Evolutionary conservation across 305 asterid species (phyloP).

Genomic region (Fraxinus dipetala): DNA sequence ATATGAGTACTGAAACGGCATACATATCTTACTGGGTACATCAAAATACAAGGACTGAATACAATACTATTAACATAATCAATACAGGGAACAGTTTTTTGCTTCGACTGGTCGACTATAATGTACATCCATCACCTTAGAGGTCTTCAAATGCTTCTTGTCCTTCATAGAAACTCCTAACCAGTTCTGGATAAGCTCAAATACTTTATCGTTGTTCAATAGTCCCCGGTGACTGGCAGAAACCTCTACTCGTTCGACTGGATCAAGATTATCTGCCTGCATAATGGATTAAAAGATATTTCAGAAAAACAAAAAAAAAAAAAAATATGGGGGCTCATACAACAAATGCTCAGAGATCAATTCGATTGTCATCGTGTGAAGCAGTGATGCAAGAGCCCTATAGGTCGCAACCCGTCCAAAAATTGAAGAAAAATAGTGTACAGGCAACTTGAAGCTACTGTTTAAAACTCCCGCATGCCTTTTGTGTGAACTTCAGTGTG

Average conservation of each 20-base stretch:
- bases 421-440: background rate
- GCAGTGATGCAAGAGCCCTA: background rate
- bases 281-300: background rate
- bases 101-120: background rate
- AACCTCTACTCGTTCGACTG: slow-evolving; percentile 54
- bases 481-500: background rate
- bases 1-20: background rate
- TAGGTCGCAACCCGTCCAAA: background rate
- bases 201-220: slow-evolving; percentile 34
- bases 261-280: slow-evolving; percentile 51
- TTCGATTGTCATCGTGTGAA: background rate
- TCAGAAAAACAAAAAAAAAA: background rate
- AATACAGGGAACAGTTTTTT: background rate
- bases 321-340: background rate
- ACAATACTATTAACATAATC: background rate
- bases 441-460: background rate
- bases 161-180: slow-evolving; percentile 33
- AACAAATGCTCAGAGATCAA: background rate
- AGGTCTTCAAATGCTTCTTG: slow-evolving; percentile 27
- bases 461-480: background rate
- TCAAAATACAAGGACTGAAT: background rate
- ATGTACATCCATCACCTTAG: slow-evolving; percentile 41
- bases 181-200: slow-evolving; percentile 43
- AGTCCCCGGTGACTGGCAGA: slow-evolving; percentile 43
- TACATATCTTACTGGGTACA: background rate